These are phyloP conservation scores for Sphaerulina musiva DNA, from an alignment of 2,329 filamentous ascomycete species.

Conservation along the genomic window DNA sequence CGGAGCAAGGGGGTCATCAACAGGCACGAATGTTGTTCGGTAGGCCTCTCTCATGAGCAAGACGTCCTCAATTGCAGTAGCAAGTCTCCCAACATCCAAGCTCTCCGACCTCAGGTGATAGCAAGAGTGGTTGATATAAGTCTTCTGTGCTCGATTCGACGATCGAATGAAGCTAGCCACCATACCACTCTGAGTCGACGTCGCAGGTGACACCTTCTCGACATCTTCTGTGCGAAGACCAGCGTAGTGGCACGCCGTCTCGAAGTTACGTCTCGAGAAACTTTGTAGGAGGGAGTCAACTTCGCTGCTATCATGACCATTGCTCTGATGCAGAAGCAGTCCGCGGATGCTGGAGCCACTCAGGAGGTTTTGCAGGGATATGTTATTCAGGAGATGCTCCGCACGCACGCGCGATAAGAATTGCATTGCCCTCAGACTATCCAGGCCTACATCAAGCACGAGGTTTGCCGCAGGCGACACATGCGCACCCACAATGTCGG, in stretches of 20 bases:
- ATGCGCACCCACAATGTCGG: neutral
- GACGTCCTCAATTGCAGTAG: neutral
- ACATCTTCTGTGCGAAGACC: neutral
- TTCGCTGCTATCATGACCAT: neutral
- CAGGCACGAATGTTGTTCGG: constrained; percentile 4
- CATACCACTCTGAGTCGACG: neutral
- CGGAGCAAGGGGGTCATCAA: constrained; percentile 11
- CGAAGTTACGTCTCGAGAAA: neutral
- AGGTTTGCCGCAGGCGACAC: neutral
- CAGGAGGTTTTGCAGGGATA: constrained; percentile 1
- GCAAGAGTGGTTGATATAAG: neutral
- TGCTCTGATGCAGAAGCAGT: neutral
- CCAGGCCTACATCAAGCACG: neutral
- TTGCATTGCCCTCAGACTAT: constrained; percentile 8
- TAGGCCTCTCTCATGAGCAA: neutral
- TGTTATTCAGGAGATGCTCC: neutral
- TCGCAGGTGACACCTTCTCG: neutral
- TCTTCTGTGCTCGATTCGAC: neutral
- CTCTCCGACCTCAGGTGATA: neutral
- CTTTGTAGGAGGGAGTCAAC: neutral
- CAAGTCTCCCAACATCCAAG: neutral
- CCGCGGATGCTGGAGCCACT: neutral
- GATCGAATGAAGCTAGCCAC: neutral
- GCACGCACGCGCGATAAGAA: constrained; percentile 3
- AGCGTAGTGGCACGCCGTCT: neutral